A percentile compares a stretch with the other conserved stretches of the same genome.
phyloP scores from a whole-genome alignment of 2,329 filamentous ascomycete species.

The Xylaria sp. region DNA sequence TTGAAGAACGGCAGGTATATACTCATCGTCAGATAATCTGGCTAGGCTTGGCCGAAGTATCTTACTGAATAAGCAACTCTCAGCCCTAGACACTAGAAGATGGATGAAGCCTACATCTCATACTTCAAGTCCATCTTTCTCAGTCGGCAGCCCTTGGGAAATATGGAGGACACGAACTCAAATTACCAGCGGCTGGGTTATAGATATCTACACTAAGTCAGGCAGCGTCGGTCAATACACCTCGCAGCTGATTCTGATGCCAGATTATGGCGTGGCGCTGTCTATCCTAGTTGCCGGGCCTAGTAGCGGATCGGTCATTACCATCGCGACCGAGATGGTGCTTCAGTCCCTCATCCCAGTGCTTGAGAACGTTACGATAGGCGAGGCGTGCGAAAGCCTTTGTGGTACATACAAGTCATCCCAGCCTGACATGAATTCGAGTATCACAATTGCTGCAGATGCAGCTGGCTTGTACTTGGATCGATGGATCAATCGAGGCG shows the following conservation, averaged over 20 bases:
- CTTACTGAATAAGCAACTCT: constrained; percentile 29
- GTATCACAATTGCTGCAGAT: constrained; percentile 27
- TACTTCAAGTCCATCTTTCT: constrained; percentile 20
- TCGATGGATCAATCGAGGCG: constrained; percentile 20
- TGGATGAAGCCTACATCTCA: constrained; percentile 29
- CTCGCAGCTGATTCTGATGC: constrained; percentile 26
- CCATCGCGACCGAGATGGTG: constrained; percentile 25
- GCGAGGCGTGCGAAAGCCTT: constrained; percentile 4
- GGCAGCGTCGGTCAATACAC: constrained; percentile 24
- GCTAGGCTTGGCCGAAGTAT: constrained; percentile 21
- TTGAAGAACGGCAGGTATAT: constrained; percentile 21
- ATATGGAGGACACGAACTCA: constrained; percentile 28
- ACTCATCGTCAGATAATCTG: constrained; percentile 24
- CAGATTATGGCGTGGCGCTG: constrained; percentile 14
- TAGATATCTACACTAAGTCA: constrained; percentile 31
- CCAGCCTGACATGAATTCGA: constrained; percentile 22
- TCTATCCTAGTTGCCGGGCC: constrained; percentile 27
- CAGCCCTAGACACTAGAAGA: constrained; percentile 16
- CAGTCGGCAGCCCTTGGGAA: constrained; percentile 28
- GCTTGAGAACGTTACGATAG: constrained; percentile 19
- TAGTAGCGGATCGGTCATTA: constrained; percentile 15
- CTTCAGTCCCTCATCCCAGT: constrained; percentile 30
- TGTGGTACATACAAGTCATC: constrained; percentile 24
- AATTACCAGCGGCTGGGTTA: constrained; percentile 18
- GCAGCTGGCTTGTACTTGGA: constrained; percentile 26